Base-by-base conservation (phyloP, 2,329 filamentous ascomycete species). In the Zymoseptoria tritici region DNA sequence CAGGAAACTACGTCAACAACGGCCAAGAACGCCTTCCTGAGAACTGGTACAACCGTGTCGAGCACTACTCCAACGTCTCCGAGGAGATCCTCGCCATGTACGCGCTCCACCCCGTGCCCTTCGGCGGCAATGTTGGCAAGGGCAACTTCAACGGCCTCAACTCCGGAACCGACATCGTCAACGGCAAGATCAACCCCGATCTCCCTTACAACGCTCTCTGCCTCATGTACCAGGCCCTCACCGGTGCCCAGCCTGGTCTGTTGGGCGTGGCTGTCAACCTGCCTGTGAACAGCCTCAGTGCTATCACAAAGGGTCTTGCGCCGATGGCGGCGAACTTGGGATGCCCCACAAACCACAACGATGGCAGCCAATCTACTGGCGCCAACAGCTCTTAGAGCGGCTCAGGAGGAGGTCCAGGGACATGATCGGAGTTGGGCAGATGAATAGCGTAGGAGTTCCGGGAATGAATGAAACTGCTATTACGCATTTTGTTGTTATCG, bases 191-290 rank as follows among this genome's bases (percentile, higher is more conserved):
- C 9, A 64, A 66, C 5, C 61, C 66, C 8, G 62, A 67, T 7
- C 69, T 64, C 3, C 60, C 68, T 3, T 57, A 58, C 3, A 67
- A 72, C 54, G 55, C 72, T 2, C 50, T 70, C 19, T 79, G 77
- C 60, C 64, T 78, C 64, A 55, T 78, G 36, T 79, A 78, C 64
- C 76, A 78, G 66, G 61, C 77, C 4, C 42, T 64, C 16, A 63
- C 56, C 4, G 54, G 56, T 11, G 53, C 50, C 49, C 58, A 60
- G 36, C 61, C 61, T 29, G 36, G 61, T 9, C 52, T 60, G 49
- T 54, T 63, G 13, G 61, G 63, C 16, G 57, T 62, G 29, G 13
- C 61, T 9, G 20, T 65, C n/a, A 59, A 65, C 42, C 46, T 63
- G 26, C 59, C 61, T n/a, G 58, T 65, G 3, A 52, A 51, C 1